Evolutionary conservation across 1,284 basidiomycete genomes (phyloP), one percentile per base, ranked within the genome.

Genomic region (Apiotrichum brassicae): DNA sequence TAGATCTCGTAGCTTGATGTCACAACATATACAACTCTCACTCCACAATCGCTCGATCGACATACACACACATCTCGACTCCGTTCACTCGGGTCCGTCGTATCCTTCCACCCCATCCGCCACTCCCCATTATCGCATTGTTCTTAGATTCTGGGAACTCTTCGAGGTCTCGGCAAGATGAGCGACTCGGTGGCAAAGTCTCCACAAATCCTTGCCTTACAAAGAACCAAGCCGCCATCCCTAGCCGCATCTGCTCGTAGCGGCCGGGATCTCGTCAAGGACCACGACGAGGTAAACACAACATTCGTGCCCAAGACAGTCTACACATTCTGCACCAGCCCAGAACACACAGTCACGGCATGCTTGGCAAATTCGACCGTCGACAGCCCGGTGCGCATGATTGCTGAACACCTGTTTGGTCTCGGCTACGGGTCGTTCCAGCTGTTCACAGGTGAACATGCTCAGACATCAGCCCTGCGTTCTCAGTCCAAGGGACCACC

Each of bases 391-490:
- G 56, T 58, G 23, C 56, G 56, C 20, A 50, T 58, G 42, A 54
- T 58, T 18, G 56, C 56, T 18, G 56, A 58, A 41, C 52, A 58
- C 45, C 56, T 58, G 18, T 58, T 52, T 23, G 56, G 56, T 4
- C 45, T 58, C 6, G 56, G 43, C 12, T 49, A 50, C 35, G 56
- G 56, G 13, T 47, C 48, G 19, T 53, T 56, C 23, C 48, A 51
- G 16, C 30, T 46, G n/a, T 56, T 46, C 38, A 56, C 51, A 0
- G 48, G 48, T 22, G 52, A 53, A 24, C 22, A 30, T 18, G 19
- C 40, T 4, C 16, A 12, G 35, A 19, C 14, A 18, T 37, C 28
- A 25, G 32, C 33, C 19, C 43, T 13, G 28, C 28, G 30, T 1
- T 13, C 39, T 14, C 20, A 22, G 8, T 24, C 25, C 14, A 35